Evolutionary conservation across 306 rosid genomes (phyloP).

Genomic region (Trifolium dubium): DNA sequence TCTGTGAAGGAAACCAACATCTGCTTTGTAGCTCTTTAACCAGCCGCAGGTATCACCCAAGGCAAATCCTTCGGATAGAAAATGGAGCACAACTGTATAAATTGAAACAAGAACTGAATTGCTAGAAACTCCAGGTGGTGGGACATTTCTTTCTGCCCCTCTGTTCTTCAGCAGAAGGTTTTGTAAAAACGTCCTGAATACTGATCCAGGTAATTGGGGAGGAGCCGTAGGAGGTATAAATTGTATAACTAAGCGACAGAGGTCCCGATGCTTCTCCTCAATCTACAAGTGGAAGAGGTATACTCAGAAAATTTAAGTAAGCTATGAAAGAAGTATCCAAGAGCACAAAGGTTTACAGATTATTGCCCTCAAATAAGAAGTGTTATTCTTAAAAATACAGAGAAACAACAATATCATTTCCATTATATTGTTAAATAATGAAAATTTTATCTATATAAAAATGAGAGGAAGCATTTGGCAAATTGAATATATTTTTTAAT

Average conservation of each 20-base stretch:
- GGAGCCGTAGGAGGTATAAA: constrained; percentile 85
- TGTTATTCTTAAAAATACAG: constrained; percentile 8
- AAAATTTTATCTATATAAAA: neutral
- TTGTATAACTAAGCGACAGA: constrained; percentile 88
- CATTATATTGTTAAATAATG: constrained; percentile 19
- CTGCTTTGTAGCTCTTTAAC: constrained; percentile 74
- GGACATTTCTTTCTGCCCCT: constrained; percentile 80
- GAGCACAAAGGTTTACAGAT: constrained; percentile 2
- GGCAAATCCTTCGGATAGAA: constrained; percentile 95
- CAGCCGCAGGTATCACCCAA: constrained; percentile 72
- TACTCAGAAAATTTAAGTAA: constrained; percentile 31
- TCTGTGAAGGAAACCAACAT: constrained; percentile 94
- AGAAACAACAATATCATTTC: constrained; percentile 20
- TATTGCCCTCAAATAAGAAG: constrained; percentile 23
- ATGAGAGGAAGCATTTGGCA: constrained; percentile 16
- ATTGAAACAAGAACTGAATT: constrained; percentile 88
- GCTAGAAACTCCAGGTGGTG: constrained; percentile 88
- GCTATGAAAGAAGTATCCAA: constrained; percentile 26
- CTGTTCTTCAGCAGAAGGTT: constrained; percentile 81
- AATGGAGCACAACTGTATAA: constrained; percentile 86
- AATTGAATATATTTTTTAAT: neutral
- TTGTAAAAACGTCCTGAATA: constrained; percentile 82
- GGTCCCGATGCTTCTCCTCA: constrained; percentile 98
- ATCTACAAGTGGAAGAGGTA: constrained; percentile 55
- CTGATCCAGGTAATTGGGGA: constrained; percentile 92